Evolutionary conservation across 306 rosid species (phyloP).

Genomic region (Adenanthera pavonina): DNA sequence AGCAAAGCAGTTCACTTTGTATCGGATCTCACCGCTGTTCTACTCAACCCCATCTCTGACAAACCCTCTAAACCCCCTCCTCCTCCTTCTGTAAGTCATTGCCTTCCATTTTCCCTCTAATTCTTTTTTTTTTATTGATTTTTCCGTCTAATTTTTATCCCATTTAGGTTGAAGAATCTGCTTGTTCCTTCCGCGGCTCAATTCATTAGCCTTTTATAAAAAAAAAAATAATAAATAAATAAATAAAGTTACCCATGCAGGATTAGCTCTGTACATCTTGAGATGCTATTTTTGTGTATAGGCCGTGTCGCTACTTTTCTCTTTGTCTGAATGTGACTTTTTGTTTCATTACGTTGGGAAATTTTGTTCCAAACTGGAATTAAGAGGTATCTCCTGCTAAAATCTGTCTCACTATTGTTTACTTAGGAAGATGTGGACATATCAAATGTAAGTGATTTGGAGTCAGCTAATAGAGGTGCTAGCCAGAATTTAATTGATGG

Average conservation of each 20-base stretch:
- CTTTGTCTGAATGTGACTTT: background rate
- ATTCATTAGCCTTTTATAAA: background rate
- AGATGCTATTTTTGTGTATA: background rate
- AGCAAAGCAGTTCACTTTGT: constrained; percentile 80
- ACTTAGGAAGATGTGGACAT: constrained; percentile 60
- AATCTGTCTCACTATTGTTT: constrained; percentile 13
- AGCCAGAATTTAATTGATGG: constrained; percentile 58
- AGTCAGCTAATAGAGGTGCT: constrained; percentile 51
- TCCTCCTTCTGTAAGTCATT: constrained; percentile 61
- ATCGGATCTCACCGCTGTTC: constrained; percentile 79
- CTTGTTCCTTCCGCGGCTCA: background rate
- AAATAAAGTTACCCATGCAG: background rate
- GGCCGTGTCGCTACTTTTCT: constrained; percentile 19
- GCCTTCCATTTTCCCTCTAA: background rate
- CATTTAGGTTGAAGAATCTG: background rate
- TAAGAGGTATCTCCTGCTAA: background rate
- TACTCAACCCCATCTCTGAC: constrained; percentile 89
- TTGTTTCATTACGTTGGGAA: background rate
- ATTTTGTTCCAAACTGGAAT: constrained; percentile 1
- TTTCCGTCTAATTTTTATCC: too few species aligned
- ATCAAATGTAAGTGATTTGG: constrained; percentile 50
- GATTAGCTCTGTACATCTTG: background rate
- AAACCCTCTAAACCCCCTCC: constrained; percentile 60
- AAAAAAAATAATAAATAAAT: too few species aligned
- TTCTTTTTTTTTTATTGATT: too few species aligned